Percentiles rank a stretch among this genome's conserved stretches.
These are phyloP conservation scores for Penicillium vulpinum DNA, from an alignment of 2,329 filamentous ascomycete genomes.

Conservation along the genomic window DNA sequence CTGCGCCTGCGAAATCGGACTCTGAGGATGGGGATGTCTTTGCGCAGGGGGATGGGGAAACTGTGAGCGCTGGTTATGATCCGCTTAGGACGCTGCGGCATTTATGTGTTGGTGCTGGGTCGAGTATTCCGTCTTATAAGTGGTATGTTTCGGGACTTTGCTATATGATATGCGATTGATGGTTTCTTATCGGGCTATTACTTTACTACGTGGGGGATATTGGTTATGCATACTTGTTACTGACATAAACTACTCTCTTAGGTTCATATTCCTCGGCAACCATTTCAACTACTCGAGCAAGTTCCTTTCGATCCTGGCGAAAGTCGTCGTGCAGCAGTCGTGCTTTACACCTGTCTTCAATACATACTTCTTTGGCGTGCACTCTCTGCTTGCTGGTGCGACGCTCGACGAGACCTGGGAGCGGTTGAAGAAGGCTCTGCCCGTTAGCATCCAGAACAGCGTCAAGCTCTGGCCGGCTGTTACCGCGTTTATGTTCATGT, in stretches of 20 bases:
- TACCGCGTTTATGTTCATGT: constrained; percentile 84
- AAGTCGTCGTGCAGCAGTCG: constrained; percentile 77
- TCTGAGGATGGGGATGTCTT: constrained; percentile 41
- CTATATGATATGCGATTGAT: neutral
- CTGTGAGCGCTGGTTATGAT: constrained; percentile 55
- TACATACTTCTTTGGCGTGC: constrained; percentile 77
- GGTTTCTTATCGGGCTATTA: neutral
- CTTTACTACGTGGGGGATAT: neutral
- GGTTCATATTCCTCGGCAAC: constrained; percentile 76
- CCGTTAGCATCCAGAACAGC: constrained; percentile 72
- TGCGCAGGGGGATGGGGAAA: constrained; percentile 23
- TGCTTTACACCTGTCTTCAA: constrained; percentile 83
- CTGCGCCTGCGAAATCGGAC: constrained; percentile 29
- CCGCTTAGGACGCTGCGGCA: constrained; percentile 68
- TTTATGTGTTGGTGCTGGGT: constrained; percentile 70
- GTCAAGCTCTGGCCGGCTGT: constrained; percentile 87
- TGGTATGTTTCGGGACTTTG: constrained; percentile 60
- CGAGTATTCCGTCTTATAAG: constrained; percentile 74
- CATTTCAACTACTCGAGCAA: constrained; percentile 83
- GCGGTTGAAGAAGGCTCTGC: constrained; percentile 73
- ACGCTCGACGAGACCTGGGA: constrained; percentile 64
- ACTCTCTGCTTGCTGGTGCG: constrained; percentile 72
- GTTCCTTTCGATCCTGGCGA: constrained; percentile 67
- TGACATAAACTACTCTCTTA: constrained; percentile 33
- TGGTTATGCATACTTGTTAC: neutral